Conservation (phyloP, 495 filamentous ascomycete genomes). For the Xeromyces bisporus region DNA sequence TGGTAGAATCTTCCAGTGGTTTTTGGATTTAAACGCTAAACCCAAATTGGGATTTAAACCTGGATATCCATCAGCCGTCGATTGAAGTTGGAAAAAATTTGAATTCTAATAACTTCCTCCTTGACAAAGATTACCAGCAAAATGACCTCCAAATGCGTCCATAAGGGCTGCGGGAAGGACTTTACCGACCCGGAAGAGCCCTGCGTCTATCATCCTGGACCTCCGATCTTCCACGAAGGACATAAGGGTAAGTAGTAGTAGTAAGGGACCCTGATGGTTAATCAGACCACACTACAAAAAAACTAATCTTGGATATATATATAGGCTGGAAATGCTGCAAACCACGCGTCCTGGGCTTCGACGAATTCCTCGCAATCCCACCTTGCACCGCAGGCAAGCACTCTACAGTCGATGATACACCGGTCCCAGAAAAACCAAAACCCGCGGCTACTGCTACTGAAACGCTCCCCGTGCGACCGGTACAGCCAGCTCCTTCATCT, state of each 20-base stretch:
- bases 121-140: slow-evolving; percentile 3
- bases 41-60: no score
- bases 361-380: slow-evolving; percentile 89
- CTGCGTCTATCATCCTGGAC: slow-evolving; percentile 85
- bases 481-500: slow-evolving; percentile 31
- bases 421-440: slow-evolving; percentile 33
- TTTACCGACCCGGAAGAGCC: slow-evolving; percentile 72
- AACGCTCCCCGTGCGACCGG: slow-evolving; percentile 18
- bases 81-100: neutral
- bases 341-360: slow-evolving; percentile 90
- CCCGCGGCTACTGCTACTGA: slow-evolving; percentile 13
- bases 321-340: slow-evolving; percentile 99
- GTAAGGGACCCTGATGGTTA: slow-evolving; percentile 16
- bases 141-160: slow-evolving; percentile 87
- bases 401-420: slow-evolving; percentile 67
- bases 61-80: neutral
- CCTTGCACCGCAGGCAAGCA: slow-evolving; percentile 92
- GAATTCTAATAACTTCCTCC: slow-evolving; percentile 1
- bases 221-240: slow-evolving; percentile 92
- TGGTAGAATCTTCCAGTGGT: no score
- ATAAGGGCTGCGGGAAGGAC: slow-evolving; percentile 83
- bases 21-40: no score
- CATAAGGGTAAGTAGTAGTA: slow-evolving; percentile 94
- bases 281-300: no score
- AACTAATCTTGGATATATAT: no score